Evolutionary conservation across 805 yeast species (phyloP).

Genomic region (Kodamaea laetipori): DNA sequence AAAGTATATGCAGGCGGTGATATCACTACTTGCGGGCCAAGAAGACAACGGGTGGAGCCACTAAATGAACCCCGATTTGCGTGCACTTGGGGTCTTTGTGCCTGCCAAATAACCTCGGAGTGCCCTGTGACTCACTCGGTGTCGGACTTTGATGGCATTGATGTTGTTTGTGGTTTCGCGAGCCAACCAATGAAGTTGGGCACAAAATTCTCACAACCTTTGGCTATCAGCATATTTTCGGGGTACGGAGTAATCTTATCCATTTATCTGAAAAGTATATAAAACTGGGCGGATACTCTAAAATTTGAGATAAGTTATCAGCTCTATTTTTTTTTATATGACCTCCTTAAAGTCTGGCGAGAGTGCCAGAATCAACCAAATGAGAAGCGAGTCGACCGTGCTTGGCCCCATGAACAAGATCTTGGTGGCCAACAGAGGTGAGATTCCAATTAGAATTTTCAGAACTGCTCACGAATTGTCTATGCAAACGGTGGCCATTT

Average conservation of each 20-base stretch:
- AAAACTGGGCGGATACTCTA: not conserved
- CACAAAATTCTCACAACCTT: no score
- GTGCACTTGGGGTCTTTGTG: not conserved
- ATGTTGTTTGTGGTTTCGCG: no score
- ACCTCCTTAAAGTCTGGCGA: constrained; percentile 13
- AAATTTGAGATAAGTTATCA: not conserved
- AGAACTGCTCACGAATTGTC: constrained; percentile 97
- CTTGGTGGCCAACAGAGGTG: constrained; percentile 83
- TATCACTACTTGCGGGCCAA: no score
- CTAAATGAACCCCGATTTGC: not conserved
- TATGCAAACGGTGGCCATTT: constrained; percentile 95
- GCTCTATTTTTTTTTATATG: constrained; percentile 8
- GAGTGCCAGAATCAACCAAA: constrained; percentile 34
- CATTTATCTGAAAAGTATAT: constrained; percentile 3
- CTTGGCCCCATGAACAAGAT: constrained; percentile 57
- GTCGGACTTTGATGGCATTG: constrained; percentile 13
- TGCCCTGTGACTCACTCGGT: constrained; percentile 11
- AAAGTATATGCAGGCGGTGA: no score
- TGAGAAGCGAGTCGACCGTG: constrained; percentile 46
- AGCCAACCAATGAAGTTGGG: no score
- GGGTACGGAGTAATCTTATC: constrained; percentile 2
- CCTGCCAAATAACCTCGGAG: constrained; percentile 1
- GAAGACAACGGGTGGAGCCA: no score
- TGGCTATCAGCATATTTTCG: no score
- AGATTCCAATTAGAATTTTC: constrained; percentile 84